phyloP scores from a whole-genome alignment of 768 basidiomycete species.

The Hortiboletus campestris region DNA sequence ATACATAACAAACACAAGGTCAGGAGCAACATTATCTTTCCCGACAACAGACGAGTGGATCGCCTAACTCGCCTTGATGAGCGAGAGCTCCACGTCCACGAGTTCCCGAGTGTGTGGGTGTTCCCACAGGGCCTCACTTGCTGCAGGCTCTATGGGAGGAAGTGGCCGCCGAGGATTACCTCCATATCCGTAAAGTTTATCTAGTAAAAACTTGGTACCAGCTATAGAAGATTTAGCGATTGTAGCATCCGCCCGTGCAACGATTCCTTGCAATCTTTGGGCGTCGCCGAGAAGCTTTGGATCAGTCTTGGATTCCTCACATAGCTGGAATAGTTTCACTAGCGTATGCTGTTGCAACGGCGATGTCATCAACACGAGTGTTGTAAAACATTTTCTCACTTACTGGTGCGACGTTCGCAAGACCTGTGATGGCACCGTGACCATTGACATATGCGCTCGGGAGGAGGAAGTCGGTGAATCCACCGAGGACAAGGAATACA shows the following conservation, averaged over 20 bases:
- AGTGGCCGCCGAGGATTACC: constrained; percentile 79
- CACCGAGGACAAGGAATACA: constrained; percentile 82
- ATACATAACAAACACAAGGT: background rate
- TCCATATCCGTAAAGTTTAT: constrained; percentile 78
- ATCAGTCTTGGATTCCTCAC: constrained; percentile 53
- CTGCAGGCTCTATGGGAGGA: constrained; percentile 55
- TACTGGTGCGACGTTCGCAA: constrained; percentile 81
- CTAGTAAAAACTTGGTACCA: constrained; percentile 79
- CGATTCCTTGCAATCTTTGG: constrained; percentile 72
- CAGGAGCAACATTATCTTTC: background rate
- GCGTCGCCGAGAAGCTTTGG: constrained; percentile 62
- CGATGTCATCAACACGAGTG: background rate
- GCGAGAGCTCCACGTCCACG: constrained; percentile 58
- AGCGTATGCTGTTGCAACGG: constrained; percentile 49
- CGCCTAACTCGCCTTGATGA: constrained; percentile 36
- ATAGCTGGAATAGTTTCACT: constrained; percentile 59
- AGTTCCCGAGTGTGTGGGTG: constrained; percentile 73
- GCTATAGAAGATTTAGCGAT: constrained; percentile 74
- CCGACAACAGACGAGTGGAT: background rate
- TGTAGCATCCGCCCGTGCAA: constrained; percentile 78
- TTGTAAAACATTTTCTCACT: constrained; percentile 18
- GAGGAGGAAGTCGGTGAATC: constrained; percentile 80
- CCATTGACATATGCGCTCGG: constrained; percentile 70
- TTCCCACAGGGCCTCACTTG: constrained; percentile 63
- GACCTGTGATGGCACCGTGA: constrained; percentile 88